phyloP scores from a whole-genome alignment of 2,329 filamentous ascomycete genomes.

The Scleromitrula shiraiana region DNA sequence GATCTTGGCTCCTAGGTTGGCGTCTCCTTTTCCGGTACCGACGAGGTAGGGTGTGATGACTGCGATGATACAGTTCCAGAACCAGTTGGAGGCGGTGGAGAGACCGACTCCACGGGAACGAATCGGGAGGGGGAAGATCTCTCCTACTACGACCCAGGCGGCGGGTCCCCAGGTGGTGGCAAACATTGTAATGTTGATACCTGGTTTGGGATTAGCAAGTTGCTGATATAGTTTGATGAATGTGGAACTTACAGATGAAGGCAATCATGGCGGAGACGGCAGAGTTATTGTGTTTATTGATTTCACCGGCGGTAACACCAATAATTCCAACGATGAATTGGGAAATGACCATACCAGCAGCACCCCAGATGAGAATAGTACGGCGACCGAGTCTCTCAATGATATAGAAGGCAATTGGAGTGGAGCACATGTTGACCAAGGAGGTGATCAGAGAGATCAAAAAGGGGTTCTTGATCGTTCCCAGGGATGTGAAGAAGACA shows the following conservation, averaged over 20 bases:
- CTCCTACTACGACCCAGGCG: constrained; percentile 76
- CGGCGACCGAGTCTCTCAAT: constrained; percentile 79
- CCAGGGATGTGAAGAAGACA: too few species aligned
- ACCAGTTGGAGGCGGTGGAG: constrained; percentile 84
- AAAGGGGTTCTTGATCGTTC: constrained; percentile 71
- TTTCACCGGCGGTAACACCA: constrained; percentile 53
- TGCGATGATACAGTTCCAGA: constrained; percentile 69
- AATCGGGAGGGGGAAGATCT: constrained; percentile 85
- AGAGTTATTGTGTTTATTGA: constrained; percentile 44
- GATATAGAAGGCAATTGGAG: constrained; percentile 79
- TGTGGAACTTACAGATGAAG: constrained; percentile 77
- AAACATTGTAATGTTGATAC: constrained; percentile 88
- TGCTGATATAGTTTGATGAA: too few species aligned
- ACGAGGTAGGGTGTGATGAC: constrained; percentile 71
- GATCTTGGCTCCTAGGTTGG: constrained; percentile 23
- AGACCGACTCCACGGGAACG: constrained; percentile 80
- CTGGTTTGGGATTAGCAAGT: too few species aligned
- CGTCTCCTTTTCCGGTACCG: constrained; percentile 43
- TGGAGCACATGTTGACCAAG: constrained; percentile 79
- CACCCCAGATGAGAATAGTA: constrained; percentile 69
- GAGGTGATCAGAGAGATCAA: constrained; percentile 79
- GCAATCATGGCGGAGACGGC: constrained; percentile 64
- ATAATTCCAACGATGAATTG: constrained; percentile 81
- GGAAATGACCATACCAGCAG: constrained; percentile 72
- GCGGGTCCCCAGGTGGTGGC: constrained; percentile 76